phyloP scores from a whole-genome alignment of 2,329 filamentous ascomycete species.

The Xylaria digitata region DNA sequence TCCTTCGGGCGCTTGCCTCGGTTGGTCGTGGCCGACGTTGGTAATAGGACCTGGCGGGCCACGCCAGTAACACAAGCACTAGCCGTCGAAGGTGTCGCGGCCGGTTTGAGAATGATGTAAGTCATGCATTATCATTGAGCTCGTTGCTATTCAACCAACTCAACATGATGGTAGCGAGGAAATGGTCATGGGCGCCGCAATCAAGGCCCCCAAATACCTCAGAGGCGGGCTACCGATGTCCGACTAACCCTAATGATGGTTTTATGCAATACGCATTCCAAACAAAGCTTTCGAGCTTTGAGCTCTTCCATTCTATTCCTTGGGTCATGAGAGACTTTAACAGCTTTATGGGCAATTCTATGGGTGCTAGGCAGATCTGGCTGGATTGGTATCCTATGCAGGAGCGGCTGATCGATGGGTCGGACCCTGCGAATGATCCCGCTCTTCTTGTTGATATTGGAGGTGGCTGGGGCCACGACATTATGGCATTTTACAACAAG shows the following conservation, averaged over 20 bases:
- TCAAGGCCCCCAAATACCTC: slow-evolving; percentile 44
- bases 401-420: slow-evolving; percentile 46
- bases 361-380: slow-evolving; percentile 45
- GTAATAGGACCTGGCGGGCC: slow-evolving; percentile 42
- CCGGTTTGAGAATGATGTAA: slow-evolving; percentile 47
- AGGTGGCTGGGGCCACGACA: slow-evolving; percentile 48
- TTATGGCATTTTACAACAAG: slow-evolving; percentile 42
- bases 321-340: slow-evolving; percentile 44
- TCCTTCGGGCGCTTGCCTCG: slow-evolving; percentile 43
- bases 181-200: slow-evolving; percentile 41
- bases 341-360: slow-evolving; percentile 46
- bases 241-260: slow-evolving; percentile 43
- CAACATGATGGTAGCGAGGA: slow-evolving; percentile 30
- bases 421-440: slow-evolving; percentile 16
- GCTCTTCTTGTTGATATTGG: slow-evolving; percentile 49
- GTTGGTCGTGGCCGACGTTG: slow-evolving; percentile 44
- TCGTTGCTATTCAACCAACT: neutral
- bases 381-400: slow-evolving; percentile 47
- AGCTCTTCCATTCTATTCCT: slow-evolving; percentile 42
- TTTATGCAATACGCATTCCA: slow-evolving; percentile 48
- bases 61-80: slow-evolving; percentile 45
- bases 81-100: slow-evolving; percentile 42
- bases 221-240: slow-evolving; percentile 45
- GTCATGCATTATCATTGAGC: slow-evolving; percentile 2
- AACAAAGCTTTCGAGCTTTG: slow-evolving; percentile 43